Conservation (phyloP, 2,329 filamentous ascomycete genomes). For the Hypoxylon sp. region DNA sequence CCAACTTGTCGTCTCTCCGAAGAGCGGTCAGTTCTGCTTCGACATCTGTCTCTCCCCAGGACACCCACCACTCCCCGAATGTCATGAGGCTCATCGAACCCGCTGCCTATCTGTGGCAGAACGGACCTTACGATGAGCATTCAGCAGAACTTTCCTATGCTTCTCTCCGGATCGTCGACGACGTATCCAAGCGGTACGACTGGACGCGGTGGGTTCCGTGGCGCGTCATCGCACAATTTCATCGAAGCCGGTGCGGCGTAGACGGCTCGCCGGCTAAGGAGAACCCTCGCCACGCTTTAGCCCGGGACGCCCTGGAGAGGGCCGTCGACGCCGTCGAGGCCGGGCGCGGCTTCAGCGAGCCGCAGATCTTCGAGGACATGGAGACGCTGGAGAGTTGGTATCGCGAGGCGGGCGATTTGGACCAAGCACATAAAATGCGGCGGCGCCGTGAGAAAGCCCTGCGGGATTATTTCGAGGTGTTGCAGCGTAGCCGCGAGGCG, state of each 20-base stretch:
- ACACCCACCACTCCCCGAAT: not conserved
- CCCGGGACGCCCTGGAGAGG: constrained; percentile 28
- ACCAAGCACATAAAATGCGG: constrained; percentile 19
- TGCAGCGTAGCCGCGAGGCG: constrained; percentile 6
- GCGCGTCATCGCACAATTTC: constrained; percentile 34
- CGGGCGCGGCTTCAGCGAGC: constrained; percentile 27
- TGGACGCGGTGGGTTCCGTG: constrained; percentile 33
- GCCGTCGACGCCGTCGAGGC: constrained; percentile 30
- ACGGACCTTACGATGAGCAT: constrained; percentile 30
- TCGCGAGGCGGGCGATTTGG: constrained; percentile 29
- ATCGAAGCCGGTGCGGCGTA: constrained; percentile 25
- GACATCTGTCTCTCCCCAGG: constrained; percentile 4
- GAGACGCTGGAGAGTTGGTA: constrained; percentile 33
- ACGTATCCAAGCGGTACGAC: constrained; percentile 21
- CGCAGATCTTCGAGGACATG: constrained; percentile 35
- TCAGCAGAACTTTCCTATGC: constrained; percentile 28
- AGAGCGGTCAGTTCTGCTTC: constrained; percentile 19
- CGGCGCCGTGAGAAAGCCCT: constrained; percentile 27
- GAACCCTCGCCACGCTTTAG: constrained; percentile 31
- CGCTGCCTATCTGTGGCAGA: constrained; percentile 32
- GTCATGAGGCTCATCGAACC: constrained; percentile 29
- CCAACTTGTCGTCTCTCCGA: constrained; percentile 26
- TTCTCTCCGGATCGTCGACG: constrained; percentile 17
- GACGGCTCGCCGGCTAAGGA: constrained; percentile 6
- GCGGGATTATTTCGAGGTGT: constrained; percentile 21